phyloP scores from a whole-genome alignment of 228 moss, liverwort and hornwort genomes.

The Sphagnum magellanicum region DNA sequence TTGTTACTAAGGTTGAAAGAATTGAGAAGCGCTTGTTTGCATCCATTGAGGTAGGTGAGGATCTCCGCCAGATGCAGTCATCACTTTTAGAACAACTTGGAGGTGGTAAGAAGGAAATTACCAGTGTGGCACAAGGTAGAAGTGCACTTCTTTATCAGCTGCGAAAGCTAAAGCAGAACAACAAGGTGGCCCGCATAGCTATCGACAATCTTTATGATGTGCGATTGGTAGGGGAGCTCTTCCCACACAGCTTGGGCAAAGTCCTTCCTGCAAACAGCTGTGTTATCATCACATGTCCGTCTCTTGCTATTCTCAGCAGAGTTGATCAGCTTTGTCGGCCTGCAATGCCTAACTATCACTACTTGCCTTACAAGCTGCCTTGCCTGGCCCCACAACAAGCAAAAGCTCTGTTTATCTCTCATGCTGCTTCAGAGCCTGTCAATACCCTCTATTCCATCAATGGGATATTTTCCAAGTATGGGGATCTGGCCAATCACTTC shows the following conservation, averaged over 20 bases:
- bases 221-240: slow-evolving; percentile 55
- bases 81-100: slow-evolving; percentile 63
- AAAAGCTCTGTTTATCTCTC: slow-evolving; percentile 59
- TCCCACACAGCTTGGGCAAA: slow-evolving; percentile 58
- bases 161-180: slow-evolving; percentile 50
- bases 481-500: slow-evolving; percentile 51
- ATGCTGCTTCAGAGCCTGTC: slow-evolving; percentile 59
- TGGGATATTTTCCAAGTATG: slow-evolving; percentile 60
- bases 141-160: slow-evolving; percentile 58
- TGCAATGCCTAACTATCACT: slow-evolving; percentile 53
- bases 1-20: slow-evolving; percentile 58
- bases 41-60: slow-evolving; percentile 63
- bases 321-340: slow-evolving; percentile 59
- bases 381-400: slow-evolving; percentile 63
- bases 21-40: slow-evolving; percentile 61
- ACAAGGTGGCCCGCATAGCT: slow-evolving; percentile 56
- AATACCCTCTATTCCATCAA: slow-evolving; percentile 59
- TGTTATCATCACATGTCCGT: slow-evolving; percentile 62
- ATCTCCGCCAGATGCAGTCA: slow-evolving; percentile 50
- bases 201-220: slow-evolving; percentile 61
- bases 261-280: slow-evolving; percentile 57
- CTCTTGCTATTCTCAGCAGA: slow-evolving; percentile 49
- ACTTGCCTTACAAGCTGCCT: slow-evolving; percentile 61
- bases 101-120: slow-evolving; percentile 59
- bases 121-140: slow-evolving; percentile 50